Conservation (phyloP, 805 yeast genomes). For the Limtongozyma cylindracea region DNA sequence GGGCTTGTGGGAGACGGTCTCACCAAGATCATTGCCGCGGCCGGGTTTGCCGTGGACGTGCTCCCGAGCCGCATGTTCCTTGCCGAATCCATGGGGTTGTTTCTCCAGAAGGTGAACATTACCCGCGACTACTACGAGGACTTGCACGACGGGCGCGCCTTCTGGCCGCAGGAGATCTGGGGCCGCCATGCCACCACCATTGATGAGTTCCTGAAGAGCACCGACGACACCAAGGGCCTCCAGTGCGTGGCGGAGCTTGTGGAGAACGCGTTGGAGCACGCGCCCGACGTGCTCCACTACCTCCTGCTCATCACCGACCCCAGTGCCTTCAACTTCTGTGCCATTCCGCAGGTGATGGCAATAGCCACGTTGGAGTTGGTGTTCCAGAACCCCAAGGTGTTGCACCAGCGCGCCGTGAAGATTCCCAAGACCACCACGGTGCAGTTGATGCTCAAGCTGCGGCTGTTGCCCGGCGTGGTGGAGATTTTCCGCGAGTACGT, state of each 20-base stretch:
- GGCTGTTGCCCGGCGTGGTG: slow-evolving; percentile 54
- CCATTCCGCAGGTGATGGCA: slow-evolving; percentile 98
- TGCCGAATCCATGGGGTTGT: slow-evolving; percentile 78
- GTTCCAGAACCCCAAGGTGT: slow-evolving; percentile 54
- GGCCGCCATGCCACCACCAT: slow-evolving; percentile 34
- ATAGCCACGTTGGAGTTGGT: slow-evolving; percentile 79
- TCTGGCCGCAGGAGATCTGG: slow-evolving; percentile 96
- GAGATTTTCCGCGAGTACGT: slow-evolving; percentile 54
- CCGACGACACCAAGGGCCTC: slow-evolving; percentile 34
- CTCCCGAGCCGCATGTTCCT: slow-evolving; percentile 23
- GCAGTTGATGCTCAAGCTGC: slow-evolving; percentile 41
- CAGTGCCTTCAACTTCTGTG: slow-evolving; percentile 72
- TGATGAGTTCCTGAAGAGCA: slow-evolving; percentile 2
- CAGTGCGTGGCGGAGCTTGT: slow-evolving; percentile 65
- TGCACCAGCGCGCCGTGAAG: slow-evolving; percentile 53
- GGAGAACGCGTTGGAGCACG: slow-evolving; percentile 56
- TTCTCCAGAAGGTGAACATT: slow-evolving; percentile 87
- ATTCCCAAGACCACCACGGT: slow-evolving; percentile 80
- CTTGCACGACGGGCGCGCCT: slow-evolving; percentile 71
- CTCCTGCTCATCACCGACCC: slow-evolving; percentile 58
- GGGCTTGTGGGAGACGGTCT: slow-evolving; percentile 95
- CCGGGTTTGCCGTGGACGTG: slow-evolving; percentile 33
- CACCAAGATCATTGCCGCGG: slow-evolving; percentile 57
- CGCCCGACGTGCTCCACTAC: slow-evolving; percentile 49
- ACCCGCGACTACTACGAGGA: slow-evolving; percentile 91